Evolutionary conservation across 306 rosid genomes (phyloP).

Genomic region (Benincasa hispida): DNA sequence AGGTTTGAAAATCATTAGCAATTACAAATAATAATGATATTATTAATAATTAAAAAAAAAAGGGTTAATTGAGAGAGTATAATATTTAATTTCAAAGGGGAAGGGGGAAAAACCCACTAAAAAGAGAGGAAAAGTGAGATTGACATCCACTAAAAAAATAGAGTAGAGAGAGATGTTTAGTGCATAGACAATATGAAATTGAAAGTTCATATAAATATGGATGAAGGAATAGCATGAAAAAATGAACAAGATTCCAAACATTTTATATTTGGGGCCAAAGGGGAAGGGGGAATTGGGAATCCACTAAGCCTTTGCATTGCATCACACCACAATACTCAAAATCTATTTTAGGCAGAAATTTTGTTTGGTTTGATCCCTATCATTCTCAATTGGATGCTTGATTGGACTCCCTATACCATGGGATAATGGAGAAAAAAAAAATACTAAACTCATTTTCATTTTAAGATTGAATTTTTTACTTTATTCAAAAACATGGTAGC

Average conservation of each 20-base stretch:
- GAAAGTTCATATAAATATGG: neutral
- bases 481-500: neutral
- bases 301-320: constrained; percentile 4
- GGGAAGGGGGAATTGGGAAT: constrained; percentile 8
- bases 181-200: neutral
- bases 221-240: neutral
- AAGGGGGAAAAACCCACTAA: neutral
- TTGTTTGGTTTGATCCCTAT: constrained; percentile 11
- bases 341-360: neutral
- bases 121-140: neutral
- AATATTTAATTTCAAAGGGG: neutral
- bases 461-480: neutral
- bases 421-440: neutral
- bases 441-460: neutral
- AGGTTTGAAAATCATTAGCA: too few relatives aligned
- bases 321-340: neutral
- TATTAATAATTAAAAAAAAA: too few relatives aligned
- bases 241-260: neutral
- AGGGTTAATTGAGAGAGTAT: neutral
- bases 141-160: neutral
- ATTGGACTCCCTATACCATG: constrained; percentile 11
- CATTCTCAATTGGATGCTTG: constrained; percentile 8
- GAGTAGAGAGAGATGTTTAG: too few relatives aligned
- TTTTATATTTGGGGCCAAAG: neutral
- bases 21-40: too few relatives aligned